Conservation (phyloP, 140 eudicot species). For the Erigeron philadelphicus region DNA sequence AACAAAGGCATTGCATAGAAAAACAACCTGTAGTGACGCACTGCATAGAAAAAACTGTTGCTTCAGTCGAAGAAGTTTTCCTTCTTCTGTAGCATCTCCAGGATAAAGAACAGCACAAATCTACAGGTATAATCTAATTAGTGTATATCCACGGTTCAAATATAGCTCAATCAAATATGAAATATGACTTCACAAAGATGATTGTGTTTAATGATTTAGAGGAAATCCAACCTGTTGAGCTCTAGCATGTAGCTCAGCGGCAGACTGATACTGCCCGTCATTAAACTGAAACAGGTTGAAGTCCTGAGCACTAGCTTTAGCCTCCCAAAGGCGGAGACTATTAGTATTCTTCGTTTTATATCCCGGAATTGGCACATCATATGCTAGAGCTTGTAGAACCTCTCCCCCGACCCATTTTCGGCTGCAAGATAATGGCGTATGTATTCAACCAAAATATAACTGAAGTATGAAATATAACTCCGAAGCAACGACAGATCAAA, state of each 20-base stretch:
- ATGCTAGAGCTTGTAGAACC: slow-evolving; percentile 86
- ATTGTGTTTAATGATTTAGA: not conserved
- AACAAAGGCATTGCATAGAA: slow-evolving; percentile 9
- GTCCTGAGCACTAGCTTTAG: slow-evolving; percentile 79
- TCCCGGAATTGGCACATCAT: slow-evolving; percentile 98
- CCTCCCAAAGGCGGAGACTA: slow-evolving; percentile 99
- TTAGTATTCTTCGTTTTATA: slow-evolving; percentile 92
- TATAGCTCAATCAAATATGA: not conserved
- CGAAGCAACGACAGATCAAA: not conserved
- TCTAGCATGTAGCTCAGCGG: slow-evolving; percentile 78
- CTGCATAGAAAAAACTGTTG: slow-evolving; percentile 98
- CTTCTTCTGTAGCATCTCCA: slow-evolving; percentile 93
- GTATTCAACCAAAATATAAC: not conserved
- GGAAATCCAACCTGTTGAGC: slow-evolving; percentile 78
- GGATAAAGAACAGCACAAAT: slow-evolving; percentile 97
- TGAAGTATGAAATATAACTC: not conserved
- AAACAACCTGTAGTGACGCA: slow-evolving; percentile 91
- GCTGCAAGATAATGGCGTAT: slow-evolving; percentile 32
- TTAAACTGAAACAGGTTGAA: slow-evolving; percentile 84
- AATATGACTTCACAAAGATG: slow-evolving; percentile 10
- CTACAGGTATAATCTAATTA: slow-evolving; percentile 38
- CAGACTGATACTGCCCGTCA: slow-evolving; percentile 89
- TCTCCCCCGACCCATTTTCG: slow-evolving; percentile 97
- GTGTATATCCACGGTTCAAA: slow-evolving; percentile 9
- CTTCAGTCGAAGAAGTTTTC: slow-evolving; percentile 87